A percentile compares a stretch with the other conserved stretches of the same genome.
Evolutionary conservation across 495 filamentous ascomycete genomes (phyloP).

Genomic region (Xylaria longipes): DNA sequence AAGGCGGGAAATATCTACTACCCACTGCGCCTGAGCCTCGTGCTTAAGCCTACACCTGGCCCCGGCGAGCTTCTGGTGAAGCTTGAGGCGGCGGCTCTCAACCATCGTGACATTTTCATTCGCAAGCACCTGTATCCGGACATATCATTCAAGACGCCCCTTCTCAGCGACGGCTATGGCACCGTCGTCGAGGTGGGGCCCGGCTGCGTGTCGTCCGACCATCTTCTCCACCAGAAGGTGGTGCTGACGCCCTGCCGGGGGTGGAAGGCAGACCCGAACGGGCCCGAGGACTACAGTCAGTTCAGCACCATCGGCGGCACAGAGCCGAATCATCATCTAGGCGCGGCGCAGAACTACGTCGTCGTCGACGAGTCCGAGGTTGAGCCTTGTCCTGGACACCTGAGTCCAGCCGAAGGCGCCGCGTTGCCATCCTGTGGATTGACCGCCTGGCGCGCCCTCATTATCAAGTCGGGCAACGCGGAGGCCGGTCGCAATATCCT

Average conservation of each 20-base stretch:
- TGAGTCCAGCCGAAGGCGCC: conserved; percentile 72
- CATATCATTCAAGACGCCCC: conserved; percentile 70
- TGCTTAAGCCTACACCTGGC: conserved; percentile 63
- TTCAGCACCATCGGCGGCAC: conserved; percentile 77
- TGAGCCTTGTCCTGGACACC: conserved; percentile 61
- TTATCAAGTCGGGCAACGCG: conserved; percentile 69
- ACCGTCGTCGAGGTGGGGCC: conserved; percentile 63
- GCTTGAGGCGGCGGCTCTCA: conserved; percentile 75
- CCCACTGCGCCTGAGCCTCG: conserved; percentile 63
- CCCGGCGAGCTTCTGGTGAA: conserved; percentile 68
- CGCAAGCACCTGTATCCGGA: conserved; percentile 87
- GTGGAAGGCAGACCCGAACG: conserved; percentile 71
- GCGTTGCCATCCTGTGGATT: conserved; percentile 80
- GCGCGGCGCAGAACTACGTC: background rate
- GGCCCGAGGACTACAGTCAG: conserved; percentile 67
- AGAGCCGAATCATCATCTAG: conserved; percentile 35
- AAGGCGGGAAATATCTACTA: conserved; percentile 87
- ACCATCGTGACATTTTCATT: conserved; percentile 89
- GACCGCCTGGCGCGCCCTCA: conserved; percentile 81
- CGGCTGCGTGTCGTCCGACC: conserved; percentile 45
- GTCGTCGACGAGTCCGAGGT: background rate
- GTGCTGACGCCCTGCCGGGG: conserved; percentile 73
- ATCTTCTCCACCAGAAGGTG: conserved; percentile 65
- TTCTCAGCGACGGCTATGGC: conserved; percentile 74
- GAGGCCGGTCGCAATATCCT: conserved; percentile 65